Percentiles rank a stretch among this genome's conserved stretches.
Evolutionary conservation across 2,329 filamentous ascomycete genomes (phyloP).

Genomic region (Diaporthe amygdali): DNA sequence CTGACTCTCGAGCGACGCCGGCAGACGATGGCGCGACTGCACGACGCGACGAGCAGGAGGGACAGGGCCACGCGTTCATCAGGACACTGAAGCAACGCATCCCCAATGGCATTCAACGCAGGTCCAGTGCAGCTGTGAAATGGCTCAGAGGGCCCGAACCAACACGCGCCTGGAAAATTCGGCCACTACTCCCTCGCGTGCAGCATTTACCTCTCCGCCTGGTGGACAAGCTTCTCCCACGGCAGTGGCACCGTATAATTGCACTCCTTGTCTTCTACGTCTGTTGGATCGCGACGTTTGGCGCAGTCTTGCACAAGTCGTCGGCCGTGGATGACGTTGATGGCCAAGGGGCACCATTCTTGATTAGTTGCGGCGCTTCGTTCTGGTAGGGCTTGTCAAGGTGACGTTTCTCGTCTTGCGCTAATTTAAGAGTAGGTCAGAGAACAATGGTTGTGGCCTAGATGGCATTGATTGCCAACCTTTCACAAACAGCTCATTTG

Average conservation of each 20-base stretch:
- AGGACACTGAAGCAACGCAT: slow-evolving; percentile 3
- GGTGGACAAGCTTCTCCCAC: slow-evolving; percentile 14
- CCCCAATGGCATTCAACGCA: neutral
- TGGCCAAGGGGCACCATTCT: slow-evolving; percentile 18
- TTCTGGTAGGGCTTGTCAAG: slow-evolving; percentile 16
- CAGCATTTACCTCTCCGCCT: slow-evolving; percentile 23
- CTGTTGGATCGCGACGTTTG: slow-evolving; percentile 24
- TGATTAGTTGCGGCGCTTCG: slow-evolving; percentile 9
- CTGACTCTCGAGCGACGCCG: neutral
- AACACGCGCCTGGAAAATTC: slow-evolving; percentile 15
- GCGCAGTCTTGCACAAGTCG: slow-evolving; percentile 19
- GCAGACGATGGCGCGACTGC: neutral
- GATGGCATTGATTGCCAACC: slow-evolving; percentile 21
- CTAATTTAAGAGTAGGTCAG: slow-evolving; percentile 15
- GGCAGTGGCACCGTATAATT: slow-evolving; percentile 17
- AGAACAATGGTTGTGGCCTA: slow-evolving; percentile 21
- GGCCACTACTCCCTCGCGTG: slow-evolving; percentile 20
- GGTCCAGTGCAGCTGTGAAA: neutral
- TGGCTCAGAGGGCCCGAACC: slow-evolving; percentile 16
- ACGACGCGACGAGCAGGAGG: neutral
- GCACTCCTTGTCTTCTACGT: slow-evolving; percentile 21
- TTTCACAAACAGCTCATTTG: slow-evolving; percentile 23
- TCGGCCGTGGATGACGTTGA: slow-evolving; percentile 14
- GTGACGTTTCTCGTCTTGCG: neutral
- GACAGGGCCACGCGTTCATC: neutral